Base-by-base conservation (phyloP, 371 early-diverging fungal species). In the Actinomortierella ambigua region DNA sequence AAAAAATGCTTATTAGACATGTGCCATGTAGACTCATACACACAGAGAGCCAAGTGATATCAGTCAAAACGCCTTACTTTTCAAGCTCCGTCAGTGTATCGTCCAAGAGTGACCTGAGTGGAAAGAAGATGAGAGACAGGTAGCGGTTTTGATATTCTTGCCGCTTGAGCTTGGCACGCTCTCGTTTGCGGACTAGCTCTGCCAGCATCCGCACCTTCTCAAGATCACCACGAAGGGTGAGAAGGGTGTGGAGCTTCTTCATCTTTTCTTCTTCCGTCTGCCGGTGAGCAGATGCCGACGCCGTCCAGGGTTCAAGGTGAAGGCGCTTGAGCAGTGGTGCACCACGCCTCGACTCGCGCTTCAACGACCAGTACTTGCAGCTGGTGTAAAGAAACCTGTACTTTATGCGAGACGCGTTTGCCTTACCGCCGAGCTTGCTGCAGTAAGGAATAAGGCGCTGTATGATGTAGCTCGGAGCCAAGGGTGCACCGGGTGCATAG, bases 261-360 rank as follows among this genome's bases (percentile, higher is more conserved):
- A 85, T 85, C 62, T 89, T 89, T 51, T 88, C 88, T 47, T 88
- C 85, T 65, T 95, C 95, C 18, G 89, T 88, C 40, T 93, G 90
- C 39, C 90, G 89, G 53, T 87, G 84, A 51, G 89, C 90, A 0
- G 94, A 87, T 0, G 89, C 88, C n/a, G 89, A 88, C 2, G 94
- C 95, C 0, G 97, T 95, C 97, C 98, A 97, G 17, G 98, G 97
- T 88, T 98, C 98, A 57, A 98, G 69, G 68, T 97, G 96, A n/a
- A 98, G 80, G 34, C 98, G 83, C 70, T 96, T 98, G 26, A 98
- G 79, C 4, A 98, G 80, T 1, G 98, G 95, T 0, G 95, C 96
- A 1, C 97, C 97, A 26, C 95, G 85, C 14, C 96, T 69, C 3
- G 88, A 75, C 59, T 90, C 89, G 24, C 97, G 88, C 76, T 98